These are phyloP conservation scores for Ascochyta viciae-villosae DNA, from an alignment of 2,329 filamentous ascomycete genomes.

Conservation along the genomic window DNA sequence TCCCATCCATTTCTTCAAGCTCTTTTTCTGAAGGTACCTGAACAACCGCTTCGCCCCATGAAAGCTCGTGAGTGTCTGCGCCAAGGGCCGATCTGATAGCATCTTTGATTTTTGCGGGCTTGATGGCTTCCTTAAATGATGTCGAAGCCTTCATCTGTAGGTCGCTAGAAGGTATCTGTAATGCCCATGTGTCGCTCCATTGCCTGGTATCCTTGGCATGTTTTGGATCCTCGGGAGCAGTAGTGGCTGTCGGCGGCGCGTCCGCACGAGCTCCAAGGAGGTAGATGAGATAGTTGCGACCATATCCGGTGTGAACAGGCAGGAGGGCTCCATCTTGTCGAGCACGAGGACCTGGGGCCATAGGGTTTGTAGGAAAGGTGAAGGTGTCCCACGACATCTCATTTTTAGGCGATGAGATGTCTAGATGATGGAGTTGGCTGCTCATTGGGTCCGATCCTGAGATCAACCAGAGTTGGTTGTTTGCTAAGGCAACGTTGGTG, in stretches of 20 bases:
- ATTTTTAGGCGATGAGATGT: conserved; percentile 26
- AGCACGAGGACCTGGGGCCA: conserved; percentile 52
- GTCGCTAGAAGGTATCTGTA: conserved; percentile 52
- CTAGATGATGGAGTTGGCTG: conserved; percentile 38
- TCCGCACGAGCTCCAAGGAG: conserved; percentile 46
- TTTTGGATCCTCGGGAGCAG: conserved; percentile 15
- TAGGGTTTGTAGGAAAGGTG: conserved; percentile 52
- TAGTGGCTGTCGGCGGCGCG: not conserved
- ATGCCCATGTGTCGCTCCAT: conserved; percentile 54
- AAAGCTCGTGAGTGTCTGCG: conserved; percentile 49
- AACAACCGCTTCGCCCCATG: conserved; percentile 54
- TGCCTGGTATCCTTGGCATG: conserved; percentile 28
- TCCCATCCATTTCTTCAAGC: conserved; percentile 47
- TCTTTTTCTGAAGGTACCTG: conserved; percentile 41
- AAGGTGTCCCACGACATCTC: conserved; percentile 49
- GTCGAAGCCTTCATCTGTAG: conserved; percentile 32
- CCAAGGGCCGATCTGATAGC: conserved; percentile 51
- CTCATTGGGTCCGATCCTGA: conserved; percentile 43
- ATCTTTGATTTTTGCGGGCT: conserved; percentile 55
- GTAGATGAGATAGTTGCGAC: conserved; percentile 54
- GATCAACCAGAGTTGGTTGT: conserved; percentile 51
- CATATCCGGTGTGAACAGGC: conserved; percentile 53
- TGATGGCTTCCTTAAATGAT: conserved; percentile 41
- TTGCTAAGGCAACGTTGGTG: conserved; percentile 46
- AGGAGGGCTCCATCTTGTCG: conserved; percentile 50